Percentiles rank a stretch among this genome's conserved stretches.
Conservation (phyloP, 768 basidiomycete species). For the Chalciporus pseudorubinellus region DNA sequence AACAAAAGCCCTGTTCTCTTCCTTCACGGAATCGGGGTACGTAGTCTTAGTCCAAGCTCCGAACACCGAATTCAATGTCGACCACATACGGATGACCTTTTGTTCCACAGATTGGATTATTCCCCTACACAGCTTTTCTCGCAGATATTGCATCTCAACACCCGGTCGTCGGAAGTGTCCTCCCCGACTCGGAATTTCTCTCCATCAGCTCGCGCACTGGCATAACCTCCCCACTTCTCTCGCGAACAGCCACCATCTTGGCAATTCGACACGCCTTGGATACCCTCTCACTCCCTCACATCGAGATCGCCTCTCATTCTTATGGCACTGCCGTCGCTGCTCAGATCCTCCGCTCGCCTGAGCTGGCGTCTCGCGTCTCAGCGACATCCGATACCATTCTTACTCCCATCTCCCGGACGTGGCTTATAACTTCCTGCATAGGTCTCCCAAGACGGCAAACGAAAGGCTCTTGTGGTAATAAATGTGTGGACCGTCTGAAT, state of each 20-base stretch:
- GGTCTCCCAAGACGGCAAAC: slow-evolving; percentile 46
- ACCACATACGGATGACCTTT: neutral
- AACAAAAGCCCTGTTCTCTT: slow-evolving; percentile 57
- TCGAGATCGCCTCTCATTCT: slow-evolving; percentile 55
- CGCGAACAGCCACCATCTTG: slow-evolving; percentile 38
- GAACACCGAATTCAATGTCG: too few relatives aligned
- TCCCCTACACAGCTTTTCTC: slow-evolving; percentile 54
- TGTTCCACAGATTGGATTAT: slow-evolving; percentile 53
- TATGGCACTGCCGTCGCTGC: slow-evolving; percentile 60
- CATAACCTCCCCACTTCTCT: slow-evolving; percentile 54
- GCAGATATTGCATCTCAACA: slow-evolving; percentile 41
- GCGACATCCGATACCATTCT: slow-evolving; percentile 60
- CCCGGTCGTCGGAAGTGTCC: slow-evolving; percentile 55
- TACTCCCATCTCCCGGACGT: slow-evolving; percentile 62
- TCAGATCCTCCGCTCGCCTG: slow-evolving; percentile 46
- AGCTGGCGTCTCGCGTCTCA: slow-evolving; percentile 35
- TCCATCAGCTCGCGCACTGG: slow-evolving; percentile 57
- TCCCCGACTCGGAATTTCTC: slow-evolving; percentile 59
- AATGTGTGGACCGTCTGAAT: too few relatives aligned
- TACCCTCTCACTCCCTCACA: slow-evolving; percentile 35
- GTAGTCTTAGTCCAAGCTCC: neutral
- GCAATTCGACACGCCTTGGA: slow-evolving; percentile 46
- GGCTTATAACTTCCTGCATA: slow-evolving; percentile 66
- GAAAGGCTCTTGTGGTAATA: slow-evolving; percentile 73
- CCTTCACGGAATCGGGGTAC: slow-evolving; percentile 69